phyloP scores from a whole-genome alignment of 192 early-diverging fungal species.

The Podila epicladia region DNA sequence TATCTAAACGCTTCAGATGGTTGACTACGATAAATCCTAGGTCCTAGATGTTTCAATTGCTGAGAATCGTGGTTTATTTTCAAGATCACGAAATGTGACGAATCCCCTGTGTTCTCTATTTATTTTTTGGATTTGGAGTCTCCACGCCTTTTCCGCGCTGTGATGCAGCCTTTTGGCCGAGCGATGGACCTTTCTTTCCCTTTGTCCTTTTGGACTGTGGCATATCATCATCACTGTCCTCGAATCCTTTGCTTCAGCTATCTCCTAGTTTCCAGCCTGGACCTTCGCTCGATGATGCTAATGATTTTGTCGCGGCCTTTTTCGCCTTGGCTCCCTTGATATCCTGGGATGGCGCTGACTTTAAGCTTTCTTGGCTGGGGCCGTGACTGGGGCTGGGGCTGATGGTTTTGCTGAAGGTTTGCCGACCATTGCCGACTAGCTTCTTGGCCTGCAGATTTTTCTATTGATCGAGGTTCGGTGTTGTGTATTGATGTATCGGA shows the following conservation, averaged over 20 bases:
- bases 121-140: too few relatives aligned
- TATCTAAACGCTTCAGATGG: too few relatives aligned
- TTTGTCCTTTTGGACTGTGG: too few relatives aligned
- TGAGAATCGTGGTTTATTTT: too few relatives aligned
- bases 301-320: not conserved
- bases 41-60: too few relatives aligned
- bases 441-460: slow-evolving; percentile 6
- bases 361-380: not conserved
- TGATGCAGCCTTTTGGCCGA: too few relatives aligned
- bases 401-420: not conserved
- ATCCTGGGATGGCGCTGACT: not conserved
- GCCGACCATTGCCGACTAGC: slow-evolving; percentile 1
- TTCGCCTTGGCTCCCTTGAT: slow-evolving; percentile 8
- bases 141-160: too few relatives aligned
- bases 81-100: too few relatives aligned
- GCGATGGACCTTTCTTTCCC: too few relatives aligned
- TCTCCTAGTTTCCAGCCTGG: slow-evolving; percentile 15
- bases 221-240: slow-evolving; percentile 2
- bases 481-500: not conserved
- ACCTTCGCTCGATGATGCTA: not conserved
- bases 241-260: slow-evolving; percentile 22
- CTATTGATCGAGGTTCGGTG: not conserved
- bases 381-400: not conserved
- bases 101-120: too few relatives aligned
- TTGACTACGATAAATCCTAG: too few relatives aligned